A percentile compares a stretch with the other conserved stretches of the same genome.
These are phyloP conservation scores for Daucus carota DNA, from an alignment of 129 eudicot species.

Conservation along the genomic window DNA sequence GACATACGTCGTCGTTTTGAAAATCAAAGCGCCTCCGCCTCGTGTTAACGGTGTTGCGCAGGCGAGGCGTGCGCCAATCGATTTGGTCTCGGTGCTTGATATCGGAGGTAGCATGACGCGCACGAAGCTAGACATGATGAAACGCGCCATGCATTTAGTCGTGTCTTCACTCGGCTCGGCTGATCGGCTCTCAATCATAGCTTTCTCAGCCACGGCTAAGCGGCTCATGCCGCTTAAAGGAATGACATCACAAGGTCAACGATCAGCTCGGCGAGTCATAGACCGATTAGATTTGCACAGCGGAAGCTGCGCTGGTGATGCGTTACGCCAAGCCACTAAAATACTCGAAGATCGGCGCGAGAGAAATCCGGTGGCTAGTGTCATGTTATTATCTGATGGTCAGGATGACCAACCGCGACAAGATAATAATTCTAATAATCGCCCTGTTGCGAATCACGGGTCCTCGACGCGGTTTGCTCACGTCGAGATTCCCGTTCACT, in stretches of 20 bases:
- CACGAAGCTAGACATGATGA: slow-evolving; percentile 66
- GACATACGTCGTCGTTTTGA: slow-evolving; percentile 58
- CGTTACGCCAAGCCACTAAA: slow-evolving; percentile 58
- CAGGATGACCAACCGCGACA: slow-evolving; percentile 39
- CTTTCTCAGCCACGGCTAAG: slow-evolving; percentile 52
- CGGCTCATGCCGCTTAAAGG: slow-evolving; percentile 57
- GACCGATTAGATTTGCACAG: slow-evolving; percentile 57
- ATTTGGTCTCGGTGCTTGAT: slow-evolving; percentile 86
- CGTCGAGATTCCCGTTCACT: slow-evolving; percentile 68
- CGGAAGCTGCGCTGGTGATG: slow-evolving; percentile 59
- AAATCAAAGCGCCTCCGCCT: slow-evolving; percentile 73
- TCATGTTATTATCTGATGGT: slow-evolving; percentile 71
- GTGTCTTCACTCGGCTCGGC: slow-evolving; percentile 78
- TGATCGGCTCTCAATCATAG: slow-evolving; percentile 73
- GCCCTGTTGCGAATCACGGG: slow-evolving; percentile 27
- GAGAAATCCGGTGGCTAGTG: slow-evolving; percentile 75
- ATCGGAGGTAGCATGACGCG: slow-evolving; percentile 73
- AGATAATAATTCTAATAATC: slow-evolving; percentile 13
- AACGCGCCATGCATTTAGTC: slow-evolving; percentile 84
- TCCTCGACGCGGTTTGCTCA: slow-evolving; percentile 78
- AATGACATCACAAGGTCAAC: slow-evolving; percentile 72
- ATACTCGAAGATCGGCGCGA: slow-evolving; percentile 81
- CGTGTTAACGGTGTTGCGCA: slow-evolving; percentile 8
- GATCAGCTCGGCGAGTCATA: slow-evolving; percentile 65
- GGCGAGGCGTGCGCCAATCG: slow-evolving; percentile 71